Conservation (phyloP, 495 filamentous ascomycete species). For the Glarea lozoyensis region DNA sequence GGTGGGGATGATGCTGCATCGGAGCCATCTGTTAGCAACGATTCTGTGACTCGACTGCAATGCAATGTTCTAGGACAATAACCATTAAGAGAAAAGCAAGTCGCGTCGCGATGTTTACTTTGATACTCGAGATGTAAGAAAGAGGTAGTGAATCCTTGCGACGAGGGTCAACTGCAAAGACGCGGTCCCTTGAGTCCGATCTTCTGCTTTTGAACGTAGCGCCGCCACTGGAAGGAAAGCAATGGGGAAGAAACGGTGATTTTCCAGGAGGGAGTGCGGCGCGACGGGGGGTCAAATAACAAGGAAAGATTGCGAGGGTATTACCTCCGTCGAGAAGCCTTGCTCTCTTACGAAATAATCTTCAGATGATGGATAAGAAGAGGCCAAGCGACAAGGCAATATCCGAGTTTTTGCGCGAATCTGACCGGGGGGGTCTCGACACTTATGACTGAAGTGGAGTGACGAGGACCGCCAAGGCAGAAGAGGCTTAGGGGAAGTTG, state of each 20-base stretch:
- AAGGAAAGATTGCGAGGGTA: conserved; percentile 18
- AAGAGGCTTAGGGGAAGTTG: conserved; percentile 15
- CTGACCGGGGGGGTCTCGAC: conserved; percentile 7
- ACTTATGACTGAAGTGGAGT: conserved; percentile 13
- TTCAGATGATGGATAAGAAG: conserved; percentile 11
- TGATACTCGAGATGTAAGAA: conserved; percentile 16
- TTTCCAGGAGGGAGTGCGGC: neutral
- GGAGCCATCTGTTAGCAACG: conserved; percentile 14
- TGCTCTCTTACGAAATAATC: conserved; percentile 19
- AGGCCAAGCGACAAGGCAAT: conserved; percentile 18
- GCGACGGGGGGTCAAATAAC: neutral
- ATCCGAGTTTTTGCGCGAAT: conserved; percentile 16
- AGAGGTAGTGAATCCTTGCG: conserved; percentile 19
- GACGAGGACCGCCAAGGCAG: conserved; percentile 14
- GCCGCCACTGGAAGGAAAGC: conserved; percentile 6
- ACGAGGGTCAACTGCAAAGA: conserved; percentile 18
- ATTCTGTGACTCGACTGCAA: conserved; percentile 8
- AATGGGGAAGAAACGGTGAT: neutral
- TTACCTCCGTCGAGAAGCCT: conserved; percentile 24
- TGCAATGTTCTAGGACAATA: conserved; percentile 18
- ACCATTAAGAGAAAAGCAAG: conserved; percentile 21
- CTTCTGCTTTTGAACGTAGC: conserved; percentile 12
- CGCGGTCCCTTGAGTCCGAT: conserved; percentile 17
- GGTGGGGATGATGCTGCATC: conserved; percentile 54
- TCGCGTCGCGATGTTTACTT: conserved; percentile 23